Evolutionary conservation across 2,329 filamentous ascomycete species (phyloP), one percentile per base, ranked within the genome.

Genomic region (Pestalotiopsis sp.): DNA sequence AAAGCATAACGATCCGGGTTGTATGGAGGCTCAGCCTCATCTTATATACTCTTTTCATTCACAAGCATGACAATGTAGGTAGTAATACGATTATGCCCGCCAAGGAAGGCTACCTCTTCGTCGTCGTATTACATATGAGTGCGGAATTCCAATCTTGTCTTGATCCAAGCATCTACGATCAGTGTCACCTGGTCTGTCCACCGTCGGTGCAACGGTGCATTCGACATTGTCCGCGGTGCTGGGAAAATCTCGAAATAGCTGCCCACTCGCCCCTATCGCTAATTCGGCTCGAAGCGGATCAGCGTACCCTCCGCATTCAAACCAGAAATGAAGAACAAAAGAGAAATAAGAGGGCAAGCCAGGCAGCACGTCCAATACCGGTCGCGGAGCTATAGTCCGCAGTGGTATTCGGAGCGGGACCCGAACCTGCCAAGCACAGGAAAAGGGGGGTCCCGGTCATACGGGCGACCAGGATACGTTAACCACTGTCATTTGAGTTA

Each of bases 331-430:
- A 52, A 52, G 17, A 52, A 52, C 4, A 9, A 52, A n/a, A n/a
- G 45, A 23, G 25, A 23, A 13, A 23, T 3, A 56, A 2, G 7
- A 7, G 23, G 20, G 36, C 12, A 13, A 57, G 31, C 31, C 49
- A 49, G 63, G 14, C 63, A 25, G 7, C 6, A 66, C 23, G 25
- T n/a, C 63, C 63, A 49, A 57, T 66, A 20, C 27, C 63, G 31
- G 41, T 27, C 14, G 52, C 49, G 63, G 63, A 57, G 63, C 17
- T 14, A 49, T n/a, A 25, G 63, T 66, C 63, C 63, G 63, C 49
- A 41, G 63, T 57, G 23, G 41, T 57, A 57, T 56, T 23, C 41
- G 49, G 41, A 66, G 49, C 63, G 63, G 63, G 27, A 38, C 41
- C 49, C 41, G 31, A 31, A n/a, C 36, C n/a, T 38, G 27, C 45